A percentile compares a stretch with the other conserved stretches of the same genome.
Evolutionary conservation across 306 rosid species (phyloP).

Genomic region (Medicago truncatula): MtrunA17r5.0-ANR NC_053042.1:17549501-17550000

Average conservation of each 20-base stretch:
- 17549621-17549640: conserved; percentile 47
- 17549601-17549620: conserved; percentile 47
- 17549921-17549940: conserved; percentile 97
- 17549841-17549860: conserved; percentile 97
- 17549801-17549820: conserved; percentile 61
- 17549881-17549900: conserved; percentile 80
- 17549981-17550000: conserved; percentile 76
- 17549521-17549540: conserved; percentile 35
- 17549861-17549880: conserved; percentile 83
- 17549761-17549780: conserved; percentile 71
- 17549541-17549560: conserved; percentile 37
- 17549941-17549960: conserved; percentile 94
- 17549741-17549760: conserved; percentile 83
- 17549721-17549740: conserved; percentile 95
- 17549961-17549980: conserved; percentile 83
- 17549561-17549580: conserved; percentile 49
- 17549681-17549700: conserved; percentile 76
- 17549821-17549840: conserved; percentile 76
- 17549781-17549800: conserved; percentile 83
- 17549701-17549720: conserved; percentile 94
- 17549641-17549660: conserved; percentile 66
- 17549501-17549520: conserved; percentile 41
- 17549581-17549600: conserved; percentile 39
- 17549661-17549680: conserved; percentile 82
- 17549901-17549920: conserved; percentile 99